A percentile compares a stretch with the other conserved stretches of the same genome.
Conservation (phyloP, 257 asterid genomes). For the Oldenlandia corymbosa region DNA sequence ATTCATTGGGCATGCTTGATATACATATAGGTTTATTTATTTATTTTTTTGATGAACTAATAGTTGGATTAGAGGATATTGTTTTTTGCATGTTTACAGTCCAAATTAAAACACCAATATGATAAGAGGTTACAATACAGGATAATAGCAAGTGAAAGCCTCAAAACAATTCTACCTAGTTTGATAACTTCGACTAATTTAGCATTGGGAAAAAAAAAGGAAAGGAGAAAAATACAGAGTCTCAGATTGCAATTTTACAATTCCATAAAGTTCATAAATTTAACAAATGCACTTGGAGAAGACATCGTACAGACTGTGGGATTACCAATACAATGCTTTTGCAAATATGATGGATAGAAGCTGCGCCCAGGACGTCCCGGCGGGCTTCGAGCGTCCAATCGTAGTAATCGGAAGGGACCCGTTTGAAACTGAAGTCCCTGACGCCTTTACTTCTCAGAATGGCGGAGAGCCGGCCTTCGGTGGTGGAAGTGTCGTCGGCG, state of each 20-base stretch:
- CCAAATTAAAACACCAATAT: too few species aligned
- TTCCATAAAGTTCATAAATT: too few species aligned
- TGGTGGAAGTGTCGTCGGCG: conserved; percentile 35
- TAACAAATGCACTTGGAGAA: neutral
- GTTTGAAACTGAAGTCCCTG: conserved; percentile 63
- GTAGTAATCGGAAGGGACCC: conserved; percentile 79
- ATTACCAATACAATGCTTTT: conserved; percentile 97
- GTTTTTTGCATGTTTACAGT: too few species aligned
- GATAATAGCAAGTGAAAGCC: neutral
- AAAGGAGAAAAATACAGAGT: neutral
- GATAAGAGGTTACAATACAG: neutral
- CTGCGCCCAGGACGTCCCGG: conserved; percentile 67
- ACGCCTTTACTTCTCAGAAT: conserved; percentile 54
- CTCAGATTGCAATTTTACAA: neutral
- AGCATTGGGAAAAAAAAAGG: neutral
- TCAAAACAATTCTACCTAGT: neutral
- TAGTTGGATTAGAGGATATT: too few species aligned
- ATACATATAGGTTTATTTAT: too few species aligned
- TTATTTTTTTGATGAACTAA: too few species aligned
- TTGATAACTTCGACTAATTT: neutral
- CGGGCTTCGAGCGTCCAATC: conserved; percentile 72
- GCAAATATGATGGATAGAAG: conserved; percentile 90
- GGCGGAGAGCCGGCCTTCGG: conserved; percentile 71
- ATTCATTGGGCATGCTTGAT: too few species aligned
- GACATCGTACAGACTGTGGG: neutral